Percentiles rank a stretch among this genome's conserved stretches.
These are phyloP conservation scores for Scenedesmus sp. DNA, from an alignment of 163 green algal species.

Conservation along the genomic window DNA sequence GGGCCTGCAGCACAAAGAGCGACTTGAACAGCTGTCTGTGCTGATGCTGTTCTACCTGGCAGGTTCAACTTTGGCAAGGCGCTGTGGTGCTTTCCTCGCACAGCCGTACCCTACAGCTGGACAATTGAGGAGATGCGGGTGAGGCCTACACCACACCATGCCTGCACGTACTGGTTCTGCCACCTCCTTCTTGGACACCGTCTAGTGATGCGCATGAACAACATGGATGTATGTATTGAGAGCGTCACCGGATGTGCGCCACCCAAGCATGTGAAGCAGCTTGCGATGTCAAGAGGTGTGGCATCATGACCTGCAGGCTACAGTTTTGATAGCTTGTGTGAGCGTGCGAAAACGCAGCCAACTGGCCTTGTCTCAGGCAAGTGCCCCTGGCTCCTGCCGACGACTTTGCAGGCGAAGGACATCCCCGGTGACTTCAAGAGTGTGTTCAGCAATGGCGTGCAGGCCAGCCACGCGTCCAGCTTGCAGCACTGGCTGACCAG, in stretches of 20 bases:
- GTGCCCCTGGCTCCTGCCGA: neutral
- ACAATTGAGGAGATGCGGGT: conserved; percentile 33
- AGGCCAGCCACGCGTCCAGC: neutral
- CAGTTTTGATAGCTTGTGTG: neutral
- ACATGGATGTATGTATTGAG: too few relatives aligned
- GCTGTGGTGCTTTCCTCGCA: neutral
- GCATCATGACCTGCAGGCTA: neutral
- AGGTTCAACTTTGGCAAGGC: conserved; percentile 47
- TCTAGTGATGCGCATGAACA: too few relatives aligned
- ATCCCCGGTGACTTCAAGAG: conserved; percentile 15
- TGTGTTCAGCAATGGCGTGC: conserved; percentile 23
- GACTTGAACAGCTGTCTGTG: neutral
- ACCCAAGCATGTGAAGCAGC: too few relatives aligned
- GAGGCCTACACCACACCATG: neutral
- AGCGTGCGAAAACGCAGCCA: too few relatives aligned
- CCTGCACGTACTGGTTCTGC: neutral
- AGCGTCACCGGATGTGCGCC: too few relatives aligned
- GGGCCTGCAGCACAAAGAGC: neutral
- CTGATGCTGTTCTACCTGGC: neutral
- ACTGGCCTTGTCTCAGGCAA: neutral
- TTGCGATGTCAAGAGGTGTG: neutral
- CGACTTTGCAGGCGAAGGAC: conserved; percentile 11
- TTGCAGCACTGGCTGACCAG: neutral
- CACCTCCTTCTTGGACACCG: neutral
- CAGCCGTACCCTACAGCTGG: neutral